Evolutionary conservation across 2,329 filamentous ascomycete genomes (phyloP).

Genomic region (Trichoderma oligosporum): DNA sequence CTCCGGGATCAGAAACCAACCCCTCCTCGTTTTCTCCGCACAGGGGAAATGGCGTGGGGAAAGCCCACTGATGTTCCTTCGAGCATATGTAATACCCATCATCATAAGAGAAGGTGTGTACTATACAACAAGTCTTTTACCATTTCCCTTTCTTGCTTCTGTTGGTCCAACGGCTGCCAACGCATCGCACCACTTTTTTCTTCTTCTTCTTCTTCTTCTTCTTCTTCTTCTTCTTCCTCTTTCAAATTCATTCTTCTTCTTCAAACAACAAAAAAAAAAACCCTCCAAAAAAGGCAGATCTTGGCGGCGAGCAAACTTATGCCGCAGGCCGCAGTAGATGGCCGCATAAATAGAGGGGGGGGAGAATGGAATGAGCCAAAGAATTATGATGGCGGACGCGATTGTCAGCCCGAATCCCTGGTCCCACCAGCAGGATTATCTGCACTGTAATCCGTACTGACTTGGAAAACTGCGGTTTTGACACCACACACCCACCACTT

Average conservation of each 20-base stretch:
- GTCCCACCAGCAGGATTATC: too few relatives aligned
- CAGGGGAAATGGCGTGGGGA: not conserved
- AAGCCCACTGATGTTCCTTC: not conserved
- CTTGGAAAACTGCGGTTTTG: too few relatives aligned
- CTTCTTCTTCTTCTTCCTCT: not conserved
- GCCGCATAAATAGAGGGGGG: constrained; percentile 1
- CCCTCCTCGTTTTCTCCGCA: not conserved
- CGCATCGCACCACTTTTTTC: constrained; percentile 7
- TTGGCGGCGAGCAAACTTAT: not conserved
- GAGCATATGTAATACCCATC: constrained; percentile 1
- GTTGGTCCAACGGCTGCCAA: constrained; percentile 11
- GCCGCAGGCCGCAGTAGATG: constrained; percentile 12
- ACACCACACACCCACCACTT: too few relatives aligned
- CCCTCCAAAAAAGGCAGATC: constrained; percentile 4
- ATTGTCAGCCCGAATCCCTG: constrained; percentile 5
- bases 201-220: not conserved
- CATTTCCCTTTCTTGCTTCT: not conserved
- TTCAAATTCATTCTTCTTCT: too few relatives aligned
- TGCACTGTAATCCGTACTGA: too few relatives aligned
- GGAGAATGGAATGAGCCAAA: not conserved
- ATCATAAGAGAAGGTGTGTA: not conserved
- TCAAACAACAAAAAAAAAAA: not conserved
- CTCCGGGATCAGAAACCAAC: not conserved
- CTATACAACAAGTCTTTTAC: too few relatives aligned
- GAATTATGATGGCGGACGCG: not conserved